A percentile compares a stretch with the other conserved stretches of the same genome.
Evolutionary conservation across 495 filamentous ascomycete species (phyloP).

Genomic region (Podospora fimiseda): DNA sequence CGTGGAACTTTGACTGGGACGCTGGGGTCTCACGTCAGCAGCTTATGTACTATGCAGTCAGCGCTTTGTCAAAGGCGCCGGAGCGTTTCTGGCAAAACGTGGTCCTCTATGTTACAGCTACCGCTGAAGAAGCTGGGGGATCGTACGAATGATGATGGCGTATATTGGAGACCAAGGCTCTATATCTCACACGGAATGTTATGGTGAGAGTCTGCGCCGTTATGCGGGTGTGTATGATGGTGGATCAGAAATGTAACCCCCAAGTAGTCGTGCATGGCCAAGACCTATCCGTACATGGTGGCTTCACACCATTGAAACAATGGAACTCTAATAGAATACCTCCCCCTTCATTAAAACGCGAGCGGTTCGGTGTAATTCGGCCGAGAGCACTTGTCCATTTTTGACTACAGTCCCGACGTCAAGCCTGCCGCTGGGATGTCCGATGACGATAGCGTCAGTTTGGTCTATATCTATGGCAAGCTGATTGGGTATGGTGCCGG

Average conservation of each 20-base stretch:
- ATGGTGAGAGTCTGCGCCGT: neutral
- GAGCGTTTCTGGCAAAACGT: neutral
- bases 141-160: no score
- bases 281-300: neutral
- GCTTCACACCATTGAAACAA: neutral
- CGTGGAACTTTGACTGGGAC: neutral
- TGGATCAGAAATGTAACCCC: neutral
- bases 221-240: neutral
- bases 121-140: no score
- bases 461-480: constrained; percentile 20
- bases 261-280: neutral
- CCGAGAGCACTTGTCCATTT: constrained; percentile 36
- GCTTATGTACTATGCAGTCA: neutral
- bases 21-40: constrained; percentile 9
- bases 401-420: constrained; percentile 45
- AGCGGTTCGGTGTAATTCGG: constrained; percentile 49
- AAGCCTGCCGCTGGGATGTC: constrained; percentile 56
- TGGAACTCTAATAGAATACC: constrained; percentile 41
- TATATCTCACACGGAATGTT: no score
- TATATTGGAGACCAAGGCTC: no score
- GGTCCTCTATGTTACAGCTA: no score
- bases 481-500: constrained; percentile 42
- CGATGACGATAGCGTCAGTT: constrained; percentile 43
- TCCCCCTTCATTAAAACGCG: constrained; percentile 51
- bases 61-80: neutral